Percentiles rank a stretch among this genome's conserved stretches.
Evolutionary conservation across 345 rosid genomes (phyloP).

Genomic region (Salix dunnii): DNA sequence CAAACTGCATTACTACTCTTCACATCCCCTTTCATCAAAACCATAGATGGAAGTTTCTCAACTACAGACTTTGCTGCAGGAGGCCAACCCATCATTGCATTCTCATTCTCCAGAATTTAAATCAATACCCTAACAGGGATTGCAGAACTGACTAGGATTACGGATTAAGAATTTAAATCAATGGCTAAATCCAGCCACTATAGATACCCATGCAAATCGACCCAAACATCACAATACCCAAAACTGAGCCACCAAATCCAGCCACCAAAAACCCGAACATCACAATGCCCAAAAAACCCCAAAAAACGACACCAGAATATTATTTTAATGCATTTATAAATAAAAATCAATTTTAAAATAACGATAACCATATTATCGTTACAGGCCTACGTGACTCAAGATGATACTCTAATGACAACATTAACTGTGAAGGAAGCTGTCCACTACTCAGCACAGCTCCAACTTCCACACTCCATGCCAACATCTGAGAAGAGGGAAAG

Average conservation of each 20-base stretch:
- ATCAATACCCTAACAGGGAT: no score
- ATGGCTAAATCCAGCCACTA: no score
- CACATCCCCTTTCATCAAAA: conserved; percentile 45
- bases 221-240: no score
- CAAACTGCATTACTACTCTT: conserved; percentile 46
- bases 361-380: background rate
- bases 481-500: conserved; percentile 37
- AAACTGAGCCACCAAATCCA: no score
- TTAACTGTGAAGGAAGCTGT: conserved; percentile 38
- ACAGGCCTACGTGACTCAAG: conserved; percentile 16
- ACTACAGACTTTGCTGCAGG: conserved; percentile 65
- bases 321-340: no score
- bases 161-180: no score
- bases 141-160: no score
- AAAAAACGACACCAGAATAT: no score
- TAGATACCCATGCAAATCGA: no score
- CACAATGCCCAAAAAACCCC: no score
- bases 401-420: conserved; percentile 12
- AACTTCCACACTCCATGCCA: conserved; percentile 46
- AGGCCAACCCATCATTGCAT: conserved; percentile 48
- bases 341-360: no score
- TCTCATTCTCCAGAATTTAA: conserved; percentile 71
- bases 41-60: conserved; percentile 56
- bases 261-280: no score
- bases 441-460: conserved; percentile 53